Conservation (phyloP, 2,329 filamentous ascomycete species). For the Allantophomopsis lycopodina region DNA sequence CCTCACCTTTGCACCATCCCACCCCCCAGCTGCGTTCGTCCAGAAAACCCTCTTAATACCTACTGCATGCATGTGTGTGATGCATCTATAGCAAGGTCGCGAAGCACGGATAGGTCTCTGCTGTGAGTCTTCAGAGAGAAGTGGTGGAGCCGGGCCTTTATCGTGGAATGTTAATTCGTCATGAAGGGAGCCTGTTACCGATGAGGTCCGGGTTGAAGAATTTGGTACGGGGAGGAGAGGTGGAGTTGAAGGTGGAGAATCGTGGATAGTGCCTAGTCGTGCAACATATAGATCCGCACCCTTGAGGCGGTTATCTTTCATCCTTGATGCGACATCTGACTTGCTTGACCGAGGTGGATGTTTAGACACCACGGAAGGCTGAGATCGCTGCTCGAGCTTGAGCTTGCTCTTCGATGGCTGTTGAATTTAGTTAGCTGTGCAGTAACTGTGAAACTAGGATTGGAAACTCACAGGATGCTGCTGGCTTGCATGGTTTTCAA, state of each 20-base stretch:
- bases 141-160: background rate
- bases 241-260: background rate
- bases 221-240: constrained; percentile 1
- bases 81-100: constrained; percentile 35
- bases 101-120: constrained; percentile 15
- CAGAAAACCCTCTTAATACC: constrained; percentile 38
- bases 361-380: too few species aligned
- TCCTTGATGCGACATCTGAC: constrained; percentile 21
- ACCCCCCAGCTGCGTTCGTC: constrained; percentile 31
- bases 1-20: constrained; percentile 34
- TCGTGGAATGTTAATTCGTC: constrained; percentile 25
- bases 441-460: too few species aligned
- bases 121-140: too few species aligned
- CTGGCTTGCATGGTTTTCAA: too few species aligned
- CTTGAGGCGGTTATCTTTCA: constrained; percentile 28
- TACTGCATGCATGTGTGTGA: constrained; percentile 33
- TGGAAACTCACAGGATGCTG: too few species aligned
- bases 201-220: background rate
- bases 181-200: constrained; percentile 23
- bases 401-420: too few species aligned
- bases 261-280: constrained; percentile 19
- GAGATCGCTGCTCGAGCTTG: too few species aligned
- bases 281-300: constrained; percentile 37
- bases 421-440: too few species aligned
- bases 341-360: constrained; percentile 6